A percentile compares a stretch with the other conserved stretches of the same genome.
These are phyloP conservation scores for Mimosa bimucronata DNA, from an alignment of 306 rosid genomes.

Conservation along the genomic window DNA sequence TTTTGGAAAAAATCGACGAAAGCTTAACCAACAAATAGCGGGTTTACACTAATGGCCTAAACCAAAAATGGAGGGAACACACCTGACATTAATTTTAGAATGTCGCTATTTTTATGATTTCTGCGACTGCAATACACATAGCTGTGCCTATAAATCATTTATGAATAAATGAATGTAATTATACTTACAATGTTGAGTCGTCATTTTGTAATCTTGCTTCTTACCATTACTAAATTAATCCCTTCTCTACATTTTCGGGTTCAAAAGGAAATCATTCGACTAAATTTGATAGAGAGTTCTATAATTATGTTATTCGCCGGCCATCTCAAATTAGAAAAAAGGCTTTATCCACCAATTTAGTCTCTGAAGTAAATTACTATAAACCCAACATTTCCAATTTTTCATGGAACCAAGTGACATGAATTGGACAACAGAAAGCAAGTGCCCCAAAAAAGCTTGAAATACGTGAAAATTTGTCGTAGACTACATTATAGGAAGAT, in stretches of 20 bases:
- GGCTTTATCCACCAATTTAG: background rate
- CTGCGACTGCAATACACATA: background rate
- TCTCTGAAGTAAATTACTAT: background rate
- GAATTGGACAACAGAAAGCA: conserved; percentile 28
- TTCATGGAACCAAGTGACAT: background rate
- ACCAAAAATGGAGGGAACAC: background rate
- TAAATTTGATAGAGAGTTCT: background rate
- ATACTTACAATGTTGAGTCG: background rate
- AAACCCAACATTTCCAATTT: background rate
- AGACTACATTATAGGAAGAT: no score
- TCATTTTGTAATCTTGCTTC: background rate
- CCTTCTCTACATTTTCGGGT: background rate
- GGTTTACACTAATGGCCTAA: background rate
- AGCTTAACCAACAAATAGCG: background rate
- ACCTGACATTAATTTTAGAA: background rate
- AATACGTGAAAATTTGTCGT: no score
- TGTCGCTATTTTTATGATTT: background rate
- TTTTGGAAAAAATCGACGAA: background rate
- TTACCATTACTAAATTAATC: background rate
- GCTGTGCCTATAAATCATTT: background rate
- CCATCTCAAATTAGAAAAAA: background rate
- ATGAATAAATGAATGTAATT: background rate
- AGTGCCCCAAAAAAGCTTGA: no score
- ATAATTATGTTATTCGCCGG: background rate
- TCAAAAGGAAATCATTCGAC: background rate